phyloP scores from a whole-genome alignment of 371 early-diverging fungal genomes.

The Funneliformis caledonium region DNA sequence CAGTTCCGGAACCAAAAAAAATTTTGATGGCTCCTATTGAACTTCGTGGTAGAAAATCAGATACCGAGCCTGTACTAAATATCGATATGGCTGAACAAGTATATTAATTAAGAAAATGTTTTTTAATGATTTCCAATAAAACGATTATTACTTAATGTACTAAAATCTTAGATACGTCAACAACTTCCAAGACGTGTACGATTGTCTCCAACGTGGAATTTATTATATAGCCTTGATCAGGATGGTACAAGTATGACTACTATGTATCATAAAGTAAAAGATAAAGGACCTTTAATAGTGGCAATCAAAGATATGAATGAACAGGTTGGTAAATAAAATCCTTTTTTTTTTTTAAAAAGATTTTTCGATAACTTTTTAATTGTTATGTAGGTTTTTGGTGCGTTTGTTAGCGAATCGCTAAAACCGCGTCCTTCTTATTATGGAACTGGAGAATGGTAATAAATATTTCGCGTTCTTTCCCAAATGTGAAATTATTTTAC shows the following conservation, averaged over 20 bases:
- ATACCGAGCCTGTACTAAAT: conserved; percentile 36
- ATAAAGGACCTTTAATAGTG: conserved; percentile 72
- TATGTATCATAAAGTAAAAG: conserved; percentile 65
- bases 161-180: conserved; percentile 28
- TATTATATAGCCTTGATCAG: conserved; percentile 89
- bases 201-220: conserved; percentile 64
- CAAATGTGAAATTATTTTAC: conserved; percentile 17
- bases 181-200: conserved; percentile 27
- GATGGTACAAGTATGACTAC: conserved; percentile 90
- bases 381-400: conserved; percentile 81
- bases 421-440: conserved; percentile 73
- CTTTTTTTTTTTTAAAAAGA: neutral
- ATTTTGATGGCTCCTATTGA: conserved; percentile 7
- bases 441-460: conserved; percentile 91
- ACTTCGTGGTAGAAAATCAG: conserved; percentile 21
- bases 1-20: neutral
- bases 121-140: neutral
- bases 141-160: neutral
- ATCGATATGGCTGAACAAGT: conserved; percentile 34
- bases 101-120: neutral
- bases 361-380: neutral
- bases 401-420: conserved; percentile 78
- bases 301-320: conserved; percentile 64
- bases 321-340: conserved; percentile 32
- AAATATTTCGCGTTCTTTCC: neutral